A percentile compares a stretch with the other conserved stretches of the same genome.
These are phyloP conservation scores for Penicillium nordicum DNA, from an alignment of 2,329 filamentous ascomycete species.

Conservation along the genomic window DNA sequence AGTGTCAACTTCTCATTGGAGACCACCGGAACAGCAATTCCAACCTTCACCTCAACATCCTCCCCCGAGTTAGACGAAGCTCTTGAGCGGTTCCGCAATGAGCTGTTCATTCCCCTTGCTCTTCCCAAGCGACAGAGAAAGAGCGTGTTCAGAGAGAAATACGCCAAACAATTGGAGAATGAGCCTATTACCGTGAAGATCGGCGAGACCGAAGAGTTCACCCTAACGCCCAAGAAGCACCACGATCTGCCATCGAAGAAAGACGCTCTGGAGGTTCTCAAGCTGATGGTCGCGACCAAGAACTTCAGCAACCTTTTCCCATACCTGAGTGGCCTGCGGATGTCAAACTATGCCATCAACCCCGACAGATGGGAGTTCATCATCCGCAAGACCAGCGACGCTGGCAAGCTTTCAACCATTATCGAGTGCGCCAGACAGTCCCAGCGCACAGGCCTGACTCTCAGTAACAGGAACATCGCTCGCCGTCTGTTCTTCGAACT, in stretches of 20 bases:
- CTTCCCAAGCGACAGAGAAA: conserved; percentile 37
- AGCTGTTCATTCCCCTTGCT: conserved; percentile 44
- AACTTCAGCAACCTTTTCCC: conserved; percentile 43
- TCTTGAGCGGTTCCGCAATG: conserved; percentile 42
- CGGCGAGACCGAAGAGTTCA: conserved; percentile 39
- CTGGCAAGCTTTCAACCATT: conserved; percentile 35
- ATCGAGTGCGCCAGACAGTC: conserved; percentile 37
- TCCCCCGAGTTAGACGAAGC: conserved; percentile 42
- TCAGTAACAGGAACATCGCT: conserved; percentile 31
- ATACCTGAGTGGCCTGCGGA: conserved; percentile 39
- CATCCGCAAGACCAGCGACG: conserved; percentile 37
- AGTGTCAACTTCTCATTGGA: background rate
- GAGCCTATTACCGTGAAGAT: conserved; percentile 43
- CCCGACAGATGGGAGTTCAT: conserved; percentile 33
- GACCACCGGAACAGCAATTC: conserved; percentile 30
- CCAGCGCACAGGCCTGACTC: conserved; percentile 35
- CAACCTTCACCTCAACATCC: conserved; percentile 39
- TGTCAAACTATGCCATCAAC: conserved; percentile 27
- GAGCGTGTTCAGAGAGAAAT: conserved; percentile 40
- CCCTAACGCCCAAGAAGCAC: conserved; percentile 36
- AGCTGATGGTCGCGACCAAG: conserved; percentile 36
- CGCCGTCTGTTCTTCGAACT: conserved; percentile 37
- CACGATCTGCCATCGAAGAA: conserved; percentile 33
- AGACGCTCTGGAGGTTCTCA: conserved; percentile 30
- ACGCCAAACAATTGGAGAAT: conserved; percentile 35